A percentile compares a stretch with the other conserved stretches of the same genome.
phyloP scores from a whole-genome alignment of 345 rosid genomes.

The Durio zibethinus region DNA sequence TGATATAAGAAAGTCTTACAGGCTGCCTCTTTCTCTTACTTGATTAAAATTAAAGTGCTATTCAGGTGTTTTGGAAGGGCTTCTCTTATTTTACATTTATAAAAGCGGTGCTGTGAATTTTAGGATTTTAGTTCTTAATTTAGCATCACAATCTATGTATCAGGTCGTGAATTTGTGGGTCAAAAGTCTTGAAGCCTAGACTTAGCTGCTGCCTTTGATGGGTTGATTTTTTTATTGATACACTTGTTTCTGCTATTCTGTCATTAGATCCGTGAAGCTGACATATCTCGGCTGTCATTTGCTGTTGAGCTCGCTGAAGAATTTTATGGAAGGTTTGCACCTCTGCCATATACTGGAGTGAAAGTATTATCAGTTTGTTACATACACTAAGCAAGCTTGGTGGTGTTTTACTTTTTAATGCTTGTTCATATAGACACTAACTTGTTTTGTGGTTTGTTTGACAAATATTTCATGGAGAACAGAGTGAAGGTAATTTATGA shows the following conservation, averaged over 20 bases:
- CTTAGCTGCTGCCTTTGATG: conserved; percentile 8
- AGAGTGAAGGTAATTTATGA: conserved; percentile 87
- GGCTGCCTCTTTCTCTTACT: neutral
- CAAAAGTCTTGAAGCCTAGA: neutral
- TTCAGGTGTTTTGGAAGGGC: neutral
- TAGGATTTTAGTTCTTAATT: neutral
- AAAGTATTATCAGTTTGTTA: conserved; percentile 6
- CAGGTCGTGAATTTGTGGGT: neutral
- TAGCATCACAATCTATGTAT: neutral
- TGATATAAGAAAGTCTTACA: neutral
- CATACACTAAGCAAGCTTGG: conserved; percentile 5
- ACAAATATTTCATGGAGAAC: conserved; percentile 29
- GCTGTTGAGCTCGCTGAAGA: conserved; percentile 99
- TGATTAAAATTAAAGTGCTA: neutral
- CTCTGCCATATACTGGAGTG: conserved; percentile 16
- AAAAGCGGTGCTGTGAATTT: neutral
- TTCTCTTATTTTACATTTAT: neutral
- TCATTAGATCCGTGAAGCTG: conserved; percentile 94
- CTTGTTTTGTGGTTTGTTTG: conserved; percentile 37
- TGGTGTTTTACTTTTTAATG: neutral
- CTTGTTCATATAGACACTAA: conserved; percentile 31
- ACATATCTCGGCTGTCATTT: conserved; percentile 93
- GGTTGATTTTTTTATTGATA: conserved; percentile 10
- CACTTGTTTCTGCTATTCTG: conserved; percentile 14
- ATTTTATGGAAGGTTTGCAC: conserved; percentile 88